These are phyloP conservation scores for Climacium dendroides DNA, from an alignment of 225 moss, liverwort and hornwort species.

Conservation along the genomic window DNA sequence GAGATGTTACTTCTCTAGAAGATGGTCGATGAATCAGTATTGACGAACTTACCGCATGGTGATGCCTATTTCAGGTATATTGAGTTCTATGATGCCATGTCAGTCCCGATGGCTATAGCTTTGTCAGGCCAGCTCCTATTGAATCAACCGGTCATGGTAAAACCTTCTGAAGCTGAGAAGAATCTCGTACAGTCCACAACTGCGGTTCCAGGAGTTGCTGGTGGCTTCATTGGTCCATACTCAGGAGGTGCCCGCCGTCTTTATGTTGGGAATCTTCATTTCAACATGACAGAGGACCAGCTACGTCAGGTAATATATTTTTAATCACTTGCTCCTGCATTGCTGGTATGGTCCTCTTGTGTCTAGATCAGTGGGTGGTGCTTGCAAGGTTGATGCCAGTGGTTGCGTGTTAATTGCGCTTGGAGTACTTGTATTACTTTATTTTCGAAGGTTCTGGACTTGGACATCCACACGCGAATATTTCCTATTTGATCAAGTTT, in stretches of 20 bases:
- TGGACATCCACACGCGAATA: neutral
- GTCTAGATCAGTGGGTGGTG: neutral
- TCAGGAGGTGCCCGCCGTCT: slow-evolving; percentile 96
- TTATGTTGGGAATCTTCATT: slow-evolving; percentile 96
- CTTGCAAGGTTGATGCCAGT: neutral
- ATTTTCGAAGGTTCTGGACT: neutral
- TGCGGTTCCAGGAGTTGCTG: slow-evolving; percentile 89
- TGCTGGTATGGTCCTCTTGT: neutral
- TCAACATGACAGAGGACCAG: slow-evolving; percentile 99
- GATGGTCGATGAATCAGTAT: neutral
- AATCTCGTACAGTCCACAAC: slow-evolving; percentile 97
- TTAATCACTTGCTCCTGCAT: neutral
- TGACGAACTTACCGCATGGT: neutral
- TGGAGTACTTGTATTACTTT: neutral
- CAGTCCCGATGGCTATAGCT: slow-evolving; percentile 99
- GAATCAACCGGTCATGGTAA: slow-evolving; percentile 99
- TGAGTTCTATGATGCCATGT: slow-evolving; percentile 99
- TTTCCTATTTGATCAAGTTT: neutral
- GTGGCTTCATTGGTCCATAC: slow-evolving; percentile 96
- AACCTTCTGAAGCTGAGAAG: slow-evolving; percentile 99
- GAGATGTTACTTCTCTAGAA: neutral
- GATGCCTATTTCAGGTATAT: slow-evolving; percentile 62
- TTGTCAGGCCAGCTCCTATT: slow-evolving; percentile 89
- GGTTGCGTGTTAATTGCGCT: neutral
- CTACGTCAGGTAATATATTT: slow-evolving; percentile 63